Evolutionary conservation across 2,329 filamentous ascomycete genomes (phyloP).

Genomic region (Pseudogymnoascus sp.): DNA sequence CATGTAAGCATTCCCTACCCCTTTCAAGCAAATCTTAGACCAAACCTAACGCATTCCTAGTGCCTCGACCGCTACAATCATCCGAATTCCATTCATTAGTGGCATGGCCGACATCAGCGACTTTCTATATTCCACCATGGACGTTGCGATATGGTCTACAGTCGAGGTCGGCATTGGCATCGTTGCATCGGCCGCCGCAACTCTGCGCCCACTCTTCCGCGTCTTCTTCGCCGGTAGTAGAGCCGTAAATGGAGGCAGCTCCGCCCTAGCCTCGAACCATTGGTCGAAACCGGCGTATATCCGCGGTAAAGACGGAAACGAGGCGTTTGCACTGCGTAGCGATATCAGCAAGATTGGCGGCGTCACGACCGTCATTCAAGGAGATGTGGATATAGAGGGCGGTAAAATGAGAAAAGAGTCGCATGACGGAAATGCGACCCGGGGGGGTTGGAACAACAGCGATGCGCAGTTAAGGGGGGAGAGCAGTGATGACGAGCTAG

Average conservation of each 20-base stretch:
- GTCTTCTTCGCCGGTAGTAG: slow-evolving; percentile 13
- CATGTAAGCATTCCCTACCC: slow-evolving; percentile 34
- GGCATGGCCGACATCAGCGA: slow-evolving; percentile 16
- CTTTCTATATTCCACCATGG: slow-evolving; percentile 21
- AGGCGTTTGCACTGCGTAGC: background rate
- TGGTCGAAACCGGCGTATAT: background rate
- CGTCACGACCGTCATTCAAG: background rate
- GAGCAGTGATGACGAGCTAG: background rate
- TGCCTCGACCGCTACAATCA: slow-evolving; percentile 23
- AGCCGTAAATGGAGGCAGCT: too few species aligned
- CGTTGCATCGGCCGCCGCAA: slow-evolving; percentile 18
- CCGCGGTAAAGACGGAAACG: background rate
- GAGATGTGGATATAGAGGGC: background rate
- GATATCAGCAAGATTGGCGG: background rate
- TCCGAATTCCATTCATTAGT: slow-evolving; percentile 22
- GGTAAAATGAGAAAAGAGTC: background rate
- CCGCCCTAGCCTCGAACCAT: background rate
- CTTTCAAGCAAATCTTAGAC: too few species aligned
- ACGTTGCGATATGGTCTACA: slow-evolving; percentile 20
- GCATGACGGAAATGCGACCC: background rate
- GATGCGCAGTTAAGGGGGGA: background rate
- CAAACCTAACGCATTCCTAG: slow-evolving; percentile 11
- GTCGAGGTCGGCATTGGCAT: slow-evolving; percentile 21
- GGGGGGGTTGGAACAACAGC: background rate
- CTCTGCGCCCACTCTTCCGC: slow-evolving; percentile 21